Conservation (phyloP, 1,139 yeast genomes). For the Casaregolazyma suthepensis region DNA sequence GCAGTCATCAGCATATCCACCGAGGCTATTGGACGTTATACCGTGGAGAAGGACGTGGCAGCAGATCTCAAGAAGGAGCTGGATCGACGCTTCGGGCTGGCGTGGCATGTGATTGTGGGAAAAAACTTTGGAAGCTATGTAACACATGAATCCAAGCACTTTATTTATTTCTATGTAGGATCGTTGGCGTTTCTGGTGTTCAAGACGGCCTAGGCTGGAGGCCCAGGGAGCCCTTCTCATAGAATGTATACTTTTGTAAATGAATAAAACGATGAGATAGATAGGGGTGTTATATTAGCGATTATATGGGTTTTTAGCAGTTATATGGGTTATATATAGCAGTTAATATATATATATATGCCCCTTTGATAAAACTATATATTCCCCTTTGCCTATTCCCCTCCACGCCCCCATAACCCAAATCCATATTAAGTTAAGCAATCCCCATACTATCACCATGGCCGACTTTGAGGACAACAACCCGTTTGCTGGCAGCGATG, state of each 20-base stretch:
- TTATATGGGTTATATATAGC: too few species aligned
- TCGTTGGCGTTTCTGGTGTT: constrained; percentile 75
- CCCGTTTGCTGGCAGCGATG: constrained; percentile 38
- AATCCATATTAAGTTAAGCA: background rate
- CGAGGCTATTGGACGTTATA: constrained; percentile 52
- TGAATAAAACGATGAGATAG: too few species aligned
- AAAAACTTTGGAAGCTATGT: constrained; percentile 90
- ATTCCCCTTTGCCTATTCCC: too few species aligned
- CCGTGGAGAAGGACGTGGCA: constrained; percentile 65
- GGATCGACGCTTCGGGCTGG: constrained; percentile 62
- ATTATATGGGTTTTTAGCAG: too few species aligned
- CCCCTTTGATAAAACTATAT: too few species aligned
- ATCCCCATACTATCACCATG: constrained; percentile 15
- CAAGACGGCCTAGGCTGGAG: constrained; percentile 49
- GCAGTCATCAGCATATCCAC: constrained; percentile 35
- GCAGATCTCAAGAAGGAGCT: constrained; percentile 70
- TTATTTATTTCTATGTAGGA: constrained; percentile 78
- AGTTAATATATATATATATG: too few species aligned
- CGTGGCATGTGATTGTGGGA: constrained; percentile 97
- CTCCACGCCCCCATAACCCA: background rate
- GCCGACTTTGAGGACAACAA: constrained; percentile 41
- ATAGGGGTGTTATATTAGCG: too few species aligned
- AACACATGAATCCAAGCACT: constrained; percentile 74
- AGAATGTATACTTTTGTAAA: background rate
- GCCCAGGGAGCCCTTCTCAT: background rate